Evolutionary conservation across 805 yeast genomes (phyloP), one percentile per base, ranked within the genome.

Genomic region (Kuraishia capsulata): DNA sequence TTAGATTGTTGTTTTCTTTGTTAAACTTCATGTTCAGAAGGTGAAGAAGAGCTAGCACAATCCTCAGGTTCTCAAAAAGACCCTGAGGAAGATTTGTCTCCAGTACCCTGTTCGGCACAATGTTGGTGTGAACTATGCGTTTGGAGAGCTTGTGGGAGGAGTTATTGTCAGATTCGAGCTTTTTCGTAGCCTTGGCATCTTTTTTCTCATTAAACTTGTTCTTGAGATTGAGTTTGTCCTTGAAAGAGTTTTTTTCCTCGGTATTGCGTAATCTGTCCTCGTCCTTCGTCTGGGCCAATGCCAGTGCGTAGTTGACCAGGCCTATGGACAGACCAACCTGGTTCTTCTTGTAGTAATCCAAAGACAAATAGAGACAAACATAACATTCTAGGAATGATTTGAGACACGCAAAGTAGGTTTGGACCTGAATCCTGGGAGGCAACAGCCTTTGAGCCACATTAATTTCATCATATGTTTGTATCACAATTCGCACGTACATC

Each of bases 311-410:
- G 23, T 48, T 46, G 14, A 49, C 40, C n/a, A 55, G 40, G 4
- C 58, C 54, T 8, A 54, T 34, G 1, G 59, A 39, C 13, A 47
- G 20, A 2, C 61, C 61, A 4, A 53, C 14, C 20, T 50, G 42
- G 28, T 47, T 41, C 13, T 47, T 44, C 36, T 43, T 44, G 39
- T 56, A 56, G 20, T 45, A 36, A n/a, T 50, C 46, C n/a, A 56
- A 34, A 19, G 50, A 42, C 19, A 42, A 34, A 31, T 51, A 57
- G 42, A 52, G 55, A 31, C 56, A 51, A 14, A 39, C 30, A 6
- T 29, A 34, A 10, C 33, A 20, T 14, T 20, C 29, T 10, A 32
- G 25, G 17, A 17, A 37, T 14, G 14, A 13, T 5, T 39, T 31
- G 14, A 34, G 21, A 13, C 29, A 35, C 13, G 17, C 21, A 5